phyloP scores from a whole-genome alignment of 176 grass and related monocot genomes.

The Oryza meridionalis region DNA sequence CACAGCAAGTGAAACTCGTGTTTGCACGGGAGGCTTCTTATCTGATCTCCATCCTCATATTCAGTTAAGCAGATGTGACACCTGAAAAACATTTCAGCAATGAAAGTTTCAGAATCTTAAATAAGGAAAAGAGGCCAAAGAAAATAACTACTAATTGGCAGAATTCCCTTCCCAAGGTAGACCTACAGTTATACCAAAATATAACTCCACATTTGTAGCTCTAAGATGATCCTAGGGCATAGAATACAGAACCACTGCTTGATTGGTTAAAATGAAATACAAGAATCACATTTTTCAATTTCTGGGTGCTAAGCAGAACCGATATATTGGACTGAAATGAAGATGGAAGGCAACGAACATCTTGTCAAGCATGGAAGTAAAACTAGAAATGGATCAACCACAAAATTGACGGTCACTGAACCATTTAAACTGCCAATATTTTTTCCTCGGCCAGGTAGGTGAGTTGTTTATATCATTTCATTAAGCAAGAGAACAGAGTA shows the following conservation, averaged over 20 bases:
- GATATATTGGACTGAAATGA: neutral
- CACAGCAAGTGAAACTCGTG: constrained; percentile 88
- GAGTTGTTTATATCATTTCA: neutral
- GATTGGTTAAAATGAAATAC: neutral
- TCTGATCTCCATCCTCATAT: constrained; percentile 88
- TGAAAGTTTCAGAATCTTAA: neutral
- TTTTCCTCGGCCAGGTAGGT: neutral
- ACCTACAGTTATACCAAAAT: too few relatives aligned
- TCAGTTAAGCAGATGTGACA: constrained; percentile 93
- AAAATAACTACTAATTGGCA: neutral
- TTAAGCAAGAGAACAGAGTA: neutral
- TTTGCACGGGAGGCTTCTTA: constrained; percentile 87
- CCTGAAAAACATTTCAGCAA: constrained; percentile 46
- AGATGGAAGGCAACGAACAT: neutral
- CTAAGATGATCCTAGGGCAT: too few relatives aligned
- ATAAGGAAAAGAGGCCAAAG: neutral
- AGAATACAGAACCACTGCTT: too few relatives aligned
- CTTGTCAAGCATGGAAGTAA: neutral
- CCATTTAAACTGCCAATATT: neutral
- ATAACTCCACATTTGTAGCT: too few relatives aligned
- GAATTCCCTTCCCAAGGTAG: neutral
- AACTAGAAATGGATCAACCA: neutral
- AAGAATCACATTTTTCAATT: neutral
- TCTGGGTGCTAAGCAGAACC: constrained; percentile 13
- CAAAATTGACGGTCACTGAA: neutral